A percentile compares a stretch with the other conserved stretches of the same genome.
Conservation (phyloP, 75 land plant genomes). For the Selaginella moellendorffii region DNA sequence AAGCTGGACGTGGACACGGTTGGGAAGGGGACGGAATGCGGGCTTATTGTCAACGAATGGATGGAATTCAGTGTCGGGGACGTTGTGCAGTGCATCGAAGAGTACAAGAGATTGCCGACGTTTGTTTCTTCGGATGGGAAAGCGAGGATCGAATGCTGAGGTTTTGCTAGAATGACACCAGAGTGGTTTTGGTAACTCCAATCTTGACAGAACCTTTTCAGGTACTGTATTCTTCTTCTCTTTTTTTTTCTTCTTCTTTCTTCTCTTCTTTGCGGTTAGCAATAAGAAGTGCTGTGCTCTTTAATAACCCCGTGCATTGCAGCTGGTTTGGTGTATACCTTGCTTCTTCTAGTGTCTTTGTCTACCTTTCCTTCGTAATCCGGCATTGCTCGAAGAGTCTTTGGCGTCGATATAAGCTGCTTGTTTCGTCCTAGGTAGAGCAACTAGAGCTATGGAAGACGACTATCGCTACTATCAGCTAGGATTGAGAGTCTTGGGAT, state of each 20-base stretch:
- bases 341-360: background rate
- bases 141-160: slow-evolving; percentile 83
- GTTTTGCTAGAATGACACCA: background rate
- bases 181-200: background rate
- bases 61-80: slow-evolving; percentile 60
- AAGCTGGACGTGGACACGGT: slow-evolving; percentile 83
- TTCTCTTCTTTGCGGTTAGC: background rate
- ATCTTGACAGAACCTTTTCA: background rate
- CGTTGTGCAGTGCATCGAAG: slow-evolving; percentile 69
- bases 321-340: background rate
- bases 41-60: slow-evolving; percentile 53
- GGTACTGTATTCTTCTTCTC: background rate
- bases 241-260: background rate
- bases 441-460: too few species aligned
- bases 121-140: slow-evolving; percentile 76
- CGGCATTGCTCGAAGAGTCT: too few species aligned
- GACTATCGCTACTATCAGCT: too few species aligned
- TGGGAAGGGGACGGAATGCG: slow-evolving; percentile 80
- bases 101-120: slow-evolving; percentile 64
- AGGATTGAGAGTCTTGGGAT: too few species aligned
- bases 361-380: too few species aligned
- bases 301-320: background rate
- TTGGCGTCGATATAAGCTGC: too few species aligned
- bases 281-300: background rate
- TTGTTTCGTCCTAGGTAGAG: too few species aligned